Evolutionary conservation across 768 basidiomycete genomes (phyloP), one percentile per base, ranked within the genome.

Genomic region (Hypholoma fasciculare): DNA sequence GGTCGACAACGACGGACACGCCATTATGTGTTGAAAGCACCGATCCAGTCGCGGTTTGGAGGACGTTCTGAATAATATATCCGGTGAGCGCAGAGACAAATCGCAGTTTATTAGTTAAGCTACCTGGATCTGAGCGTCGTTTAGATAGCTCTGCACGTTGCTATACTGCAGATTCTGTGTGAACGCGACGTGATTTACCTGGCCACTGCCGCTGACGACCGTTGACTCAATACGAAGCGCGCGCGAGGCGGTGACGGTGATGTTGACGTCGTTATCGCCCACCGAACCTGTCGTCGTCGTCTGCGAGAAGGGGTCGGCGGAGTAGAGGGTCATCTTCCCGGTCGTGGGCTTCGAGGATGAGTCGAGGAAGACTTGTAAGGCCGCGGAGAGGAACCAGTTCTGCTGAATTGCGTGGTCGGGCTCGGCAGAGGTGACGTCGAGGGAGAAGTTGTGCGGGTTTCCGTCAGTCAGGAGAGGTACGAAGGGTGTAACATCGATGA

Each of bases 381-480:
- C 62, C 1, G 88, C 91, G 3, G 89, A 90, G 26, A 92, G 83
- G 65, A 83, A 89, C 92, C 91, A 93, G 66, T 91, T 92, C 60
- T 82, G 78, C 51, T 87, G 80, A 64, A 88, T 83, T n/a, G 76
- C 72, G 57, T 87, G 88, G 63, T 87, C 77, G 7, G 63, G 60
- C 68, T 93, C 87, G 16, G 86, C 85, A 4, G 90, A 90, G 19
- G 78, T 82, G 43, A 93, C 86, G 65, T 94, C 86, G 43, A 94
- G 76, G 52, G 85, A 82, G 65, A 93, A 80, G 47, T 76, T 85
- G 69, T 92, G 92, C 19, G 85, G 75, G n/a, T 81, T 69, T 2
- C 86, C 86, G 56, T 90, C 89, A 0, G 85, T 78, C 37, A 93
- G 77, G 17, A 86, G 65, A 6, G 89, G 89, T 0, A 88, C 79